Conservation (phyloP, 352 stramenopile genomes). For the Phytophthora nicotianae region DNA sequence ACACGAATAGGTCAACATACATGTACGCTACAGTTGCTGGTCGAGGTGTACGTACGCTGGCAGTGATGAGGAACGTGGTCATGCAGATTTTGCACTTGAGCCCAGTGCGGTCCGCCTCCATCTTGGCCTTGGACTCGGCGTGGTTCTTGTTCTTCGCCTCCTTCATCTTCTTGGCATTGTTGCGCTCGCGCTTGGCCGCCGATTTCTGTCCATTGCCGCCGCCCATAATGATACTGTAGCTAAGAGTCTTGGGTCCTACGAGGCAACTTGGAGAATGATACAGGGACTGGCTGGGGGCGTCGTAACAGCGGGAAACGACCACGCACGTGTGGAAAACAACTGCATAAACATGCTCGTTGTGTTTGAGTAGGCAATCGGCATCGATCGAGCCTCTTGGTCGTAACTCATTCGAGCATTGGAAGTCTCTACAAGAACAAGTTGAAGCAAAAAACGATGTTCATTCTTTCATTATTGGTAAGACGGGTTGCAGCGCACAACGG, state of each 20-base stretch:
- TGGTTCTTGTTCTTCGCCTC: constrained; percentile 83
- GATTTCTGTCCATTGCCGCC: constrained; percentile 87
- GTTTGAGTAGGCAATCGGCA: too few species aligned
- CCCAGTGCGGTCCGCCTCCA: constrained; percentile 73
- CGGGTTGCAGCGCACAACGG: constrained; percentile 2
- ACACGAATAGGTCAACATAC: not conserved
- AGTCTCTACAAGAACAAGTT: not conserved
- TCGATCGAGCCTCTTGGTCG: too few species aligned
- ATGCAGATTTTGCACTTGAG: constrained; percentile 92
- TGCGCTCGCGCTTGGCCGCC: constrained; percentile 78
- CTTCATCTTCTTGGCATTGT: constrained; percentile 88
- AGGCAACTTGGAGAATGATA: constrained; percentile 29
- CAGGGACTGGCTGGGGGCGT: constrained; percentile 1
- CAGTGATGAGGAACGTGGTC: constrained; percentile 87
- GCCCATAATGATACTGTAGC: constrained; percentile 54
- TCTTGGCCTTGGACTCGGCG: constrained; percentile 82
- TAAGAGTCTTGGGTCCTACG: constrained; percentile 21
- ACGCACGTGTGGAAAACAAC: constrained; percentile 23
- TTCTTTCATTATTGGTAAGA: constrained; percentile 12
- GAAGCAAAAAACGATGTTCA: constrained; percentile 4
- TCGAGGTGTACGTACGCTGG: constrained; percentile 57
- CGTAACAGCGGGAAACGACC: constrained; percentile 1
- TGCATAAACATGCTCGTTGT: constrained; percentile 26
- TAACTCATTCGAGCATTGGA: too few species aligned
- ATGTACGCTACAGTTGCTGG: not conserved